Evolutionary conservation across 2,329 filamentous ascomycete genomes (phyloP).

Genomic region (Venturia aucupariae): DNA sequence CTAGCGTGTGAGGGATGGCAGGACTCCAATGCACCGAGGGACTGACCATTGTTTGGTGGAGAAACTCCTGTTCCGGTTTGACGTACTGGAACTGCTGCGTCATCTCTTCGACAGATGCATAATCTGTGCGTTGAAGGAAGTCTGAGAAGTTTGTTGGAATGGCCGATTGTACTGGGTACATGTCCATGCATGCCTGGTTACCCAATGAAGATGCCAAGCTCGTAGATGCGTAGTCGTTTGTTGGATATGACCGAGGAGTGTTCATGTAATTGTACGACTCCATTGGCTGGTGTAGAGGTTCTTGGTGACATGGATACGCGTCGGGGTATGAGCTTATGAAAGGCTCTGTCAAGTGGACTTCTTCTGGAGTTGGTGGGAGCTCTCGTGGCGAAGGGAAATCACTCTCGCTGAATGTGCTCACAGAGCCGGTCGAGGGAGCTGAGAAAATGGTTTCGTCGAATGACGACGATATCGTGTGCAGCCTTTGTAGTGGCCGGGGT

Average conservation of each 20-base stretch:
- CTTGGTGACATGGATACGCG: constrained; percentile 25
- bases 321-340: constrained; percentile 27
- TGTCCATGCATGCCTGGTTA: background rate
- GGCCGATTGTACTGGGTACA: background rate
- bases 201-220: background rate
- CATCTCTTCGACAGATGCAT: background rate
- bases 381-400: constrained; percentile 37
- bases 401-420: constrained; percentile 39
- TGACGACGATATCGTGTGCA: constrained; percentile 33
- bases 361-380: constrained; percentile 38
- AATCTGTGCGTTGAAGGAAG: constrained; percentile 6
- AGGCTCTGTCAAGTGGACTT: constrained; percentile 32
- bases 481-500: constrained; percentile 31
- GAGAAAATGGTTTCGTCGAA: constrained; percentile 35
- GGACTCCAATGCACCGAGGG: constrained; percentile 18
- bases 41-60: constrained; percentile 6
- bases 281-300: background rate
- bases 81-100: background rate
- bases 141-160: constrained; percentile 10
- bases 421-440: constrained; percentile 34
- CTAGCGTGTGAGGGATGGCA: constrained; percentile 36
- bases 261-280: constrained; percentile 6
- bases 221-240: background rate
- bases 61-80: constrained; percentile 7
- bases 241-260: constrained; percentile 4